Percentiles rank a stretch among this genome's conserved stretches.
Evolutionary conservation across 2,329 filamentous ascomycete genomes (phyloP).

Genomic region (Plectosphaerella sp.): DNA sequence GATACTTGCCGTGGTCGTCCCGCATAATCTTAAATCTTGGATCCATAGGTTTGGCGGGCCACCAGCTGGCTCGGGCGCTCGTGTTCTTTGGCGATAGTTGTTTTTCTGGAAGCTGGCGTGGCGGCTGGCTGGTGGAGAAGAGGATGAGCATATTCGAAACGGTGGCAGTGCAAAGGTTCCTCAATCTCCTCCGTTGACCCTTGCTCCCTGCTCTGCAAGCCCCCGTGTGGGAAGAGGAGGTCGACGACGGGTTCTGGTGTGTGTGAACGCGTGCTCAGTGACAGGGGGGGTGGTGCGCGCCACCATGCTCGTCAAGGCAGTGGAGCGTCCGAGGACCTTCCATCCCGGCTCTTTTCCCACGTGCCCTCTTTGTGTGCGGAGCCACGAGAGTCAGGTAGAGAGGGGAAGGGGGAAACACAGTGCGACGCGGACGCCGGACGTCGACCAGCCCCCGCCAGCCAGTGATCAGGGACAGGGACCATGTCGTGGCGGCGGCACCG

Average conservation of each 20-base stretch:
- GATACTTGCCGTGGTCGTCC: background rate
- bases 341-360: background rate
- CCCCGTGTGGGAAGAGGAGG: background rate
- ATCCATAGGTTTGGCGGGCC: background rate
- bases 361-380: background rate
- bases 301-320: no score
- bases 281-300: background rate
- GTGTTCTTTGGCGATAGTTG: background rate
- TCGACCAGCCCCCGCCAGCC: no score
- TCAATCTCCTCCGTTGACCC: background rate
- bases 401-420: background rate
- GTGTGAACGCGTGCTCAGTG: background rate
- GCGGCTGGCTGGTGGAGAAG: background rate
- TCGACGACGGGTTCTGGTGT: background rate
- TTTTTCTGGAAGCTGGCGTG: background rate
- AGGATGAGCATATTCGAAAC: background rate
- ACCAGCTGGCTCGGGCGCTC: background rate
- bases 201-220: background rate
- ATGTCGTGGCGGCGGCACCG: no score
- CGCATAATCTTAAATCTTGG: background rate
- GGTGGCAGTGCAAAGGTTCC: background rate
- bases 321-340: background rate
- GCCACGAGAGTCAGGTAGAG: background rate
- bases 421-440: background rate
- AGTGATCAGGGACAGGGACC: no score